phyloP scores from a whole-genome alignment of 805 yeast species.

The Pichia exigua region DNA sequence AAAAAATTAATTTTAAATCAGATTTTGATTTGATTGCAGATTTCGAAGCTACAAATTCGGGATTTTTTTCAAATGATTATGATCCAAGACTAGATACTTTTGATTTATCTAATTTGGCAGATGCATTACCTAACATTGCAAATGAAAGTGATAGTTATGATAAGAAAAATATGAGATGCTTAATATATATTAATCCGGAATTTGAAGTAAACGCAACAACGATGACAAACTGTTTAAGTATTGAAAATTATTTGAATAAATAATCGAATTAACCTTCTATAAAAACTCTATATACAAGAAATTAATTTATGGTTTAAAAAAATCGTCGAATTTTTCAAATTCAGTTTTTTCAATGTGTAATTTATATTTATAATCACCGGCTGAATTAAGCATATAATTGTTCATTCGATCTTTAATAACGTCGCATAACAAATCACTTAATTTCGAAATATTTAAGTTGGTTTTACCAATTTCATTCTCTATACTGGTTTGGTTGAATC shows the following conservation, averaged over 20 bases:
- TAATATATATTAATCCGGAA: neutral
- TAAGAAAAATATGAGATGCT: neutral
- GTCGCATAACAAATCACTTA: conserved; percentile 30
- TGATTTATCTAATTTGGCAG: neutral
- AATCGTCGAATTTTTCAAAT: neutral
- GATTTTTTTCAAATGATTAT: conserved; percentile 4
- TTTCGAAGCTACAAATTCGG: conserved; percentile 2
- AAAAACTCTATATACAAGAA: neutral
- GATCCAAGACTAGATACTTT: neutral
- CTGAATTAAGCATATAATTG: conserved; percentile 2
- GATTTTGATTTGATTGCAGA: neutral
- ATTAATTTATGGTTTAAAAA: neutral
- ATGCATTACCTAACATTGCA: neutral
- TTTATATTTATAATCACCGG: neutral
- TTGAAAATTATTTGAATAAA: neutral
- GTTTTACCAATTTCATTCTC: conserved; percentile 18
- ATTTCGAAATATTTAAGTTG: conserved; percentile 30
- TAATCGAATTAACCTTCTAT: neutral
- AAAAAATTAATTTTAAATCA: neutral
- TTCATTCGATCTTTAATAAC: conserved; percentile 29
- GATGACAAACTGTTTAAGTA: conserved; percentile 1
- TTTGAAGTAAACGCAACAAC: neutral
- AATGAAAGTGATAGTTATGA: neutral
- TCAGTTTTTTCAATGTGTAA: neutral
- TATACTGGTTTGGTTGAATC: conserved; percentile 50